Evolutionary conservation across 2,329 filamentous ascomycete species (phyloP), one percentile per base, ranked within the genome.

Genomic region (Alternaria ventricosa): DNA sequence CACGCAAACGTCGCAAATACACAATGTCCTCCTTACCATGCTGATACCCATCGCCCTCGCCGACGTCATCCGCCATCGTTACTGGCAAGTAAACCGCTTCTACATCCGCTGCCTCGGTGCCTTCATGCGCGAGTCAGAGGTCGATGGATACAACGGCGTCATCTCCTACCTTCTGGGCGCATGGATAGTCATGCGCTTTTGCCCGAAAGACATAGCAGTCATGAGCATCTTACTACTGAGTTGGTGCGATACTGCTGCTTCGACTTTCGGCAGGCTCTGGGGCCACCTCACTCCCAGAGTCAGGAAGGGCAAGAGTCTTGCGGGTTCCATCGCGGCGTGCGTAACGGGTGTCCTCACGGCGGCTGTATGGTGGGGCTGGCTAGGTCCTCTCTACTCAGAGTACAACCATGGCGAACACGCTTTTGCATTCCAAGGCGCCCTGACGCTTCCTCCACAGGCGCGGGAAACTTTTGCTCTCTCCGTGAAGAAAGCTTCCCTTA

Each of bases 161-260:
- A 96, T 99, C 70, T 97, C 92, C 85, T 99, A 98, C 81, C 88
- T 99, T 10, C 87, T 97, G 8, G 96, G 96, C 60, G 90, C 94
- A 27, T 97, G 94, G 89, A 86, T 90, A 30, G 93, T 95, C 15
- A 87, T 98, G 69, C 88, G 88, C 70, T 93, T 93, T 79, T 93
- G 96, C 79, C 93, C 94, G 67, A 99, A 98, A 82, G 96, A 99
- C 74, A 87, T 99, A 23, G 94, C 91, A 8, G 91, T 97, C 53
- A 91, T 98, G 84, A 90, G 92, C 65, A 91, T 98, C 46, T 84
- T 99, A 73, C 87, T 99, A 44, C 88, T 99, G 23, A 96, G 92
- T 76, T 99, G 96, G 96, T 99, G 96, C 81, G 96, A 99, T 79
- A 98, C 96, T 1, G 96, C 96, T 36, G 96, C 96, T 55, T 96